phyloP scores from a whole-genome alignment of 108 stramenopile genomes.

The Cyclotella atomus region DNA sequence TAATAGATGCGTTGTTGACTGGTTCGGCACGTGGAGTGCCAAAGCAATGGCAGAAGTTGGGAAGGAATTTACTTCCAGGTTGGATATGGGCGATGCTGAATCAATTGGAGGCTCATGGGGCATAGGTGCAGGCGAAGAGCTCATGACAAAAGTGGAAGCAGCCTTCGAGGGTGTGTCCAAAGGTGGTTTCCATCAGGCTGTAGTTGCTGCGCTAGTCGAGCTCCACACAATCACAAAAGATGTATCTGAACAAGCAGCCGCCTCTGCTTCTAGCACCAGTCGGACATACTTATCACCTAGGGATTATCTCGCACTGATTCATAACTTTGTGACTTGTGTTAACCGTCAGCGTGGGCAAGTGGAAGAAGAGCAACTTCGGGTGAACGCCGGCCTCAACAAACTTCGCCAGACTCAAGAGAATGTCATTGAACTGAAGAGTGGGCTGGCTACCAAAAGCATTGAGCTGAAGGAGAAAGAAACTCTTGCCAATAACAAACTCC shows the following conservation, averaged over 20 bases:
- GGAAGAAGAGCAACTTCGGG: slow-evolving; percentile 96
- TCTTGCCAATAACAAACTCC: slow-evolving; percentile 94
- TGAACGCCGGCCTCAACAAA: slow-evolving; percentile 96
- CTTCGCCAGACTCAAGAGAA: slow-evolving; percentile 91
- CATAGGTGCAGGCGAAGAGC: slow-evolving; percentile 72
- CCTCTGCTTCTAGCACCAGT: slow-evolving; percentile 59
- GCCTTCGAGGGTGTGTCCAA: slow-evolving; percentile 67
- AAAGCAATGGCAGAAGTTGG: slow-evolving; percentile 94
- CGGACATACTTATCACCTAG: slow-evolving; percentile 93
- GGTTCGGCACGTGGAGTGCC: slow-evolving; percentile 98
- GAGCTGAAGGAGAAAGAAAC: slow-evolving; percentile 89
- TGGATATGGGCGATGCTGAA: slow-evolving; percentile 90
- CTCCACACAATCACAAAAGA: slow-evolving; percentile 83
- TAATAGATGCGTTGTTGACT: slow-evolving; percentile 99
- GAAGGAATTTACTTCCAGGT: slow-evolving; percentile 66
- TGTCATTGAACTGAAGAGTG: slow-evolving; percentile 89
- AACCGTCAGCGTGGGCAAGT: slow-evolving; percentile 77
- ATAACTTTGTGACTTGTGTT: slow-evolving; percentile 89
- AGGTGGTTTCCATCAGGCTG: slow-evolving; percentile 83
- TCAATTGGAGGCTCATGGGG: slow-evolving; percentile 85
- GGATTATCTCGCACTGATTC: slow-evolving; percentile 95
- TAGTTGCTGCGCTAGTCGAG: slow-evolving; percentile 93
- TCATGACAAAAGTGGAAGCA: slow-evolving; percentile 72
- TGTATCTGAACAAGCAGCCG: slow-evolving; percentile 62
- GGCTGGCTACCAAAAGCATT: slow-evolving; percentile 77